Evolutionary conservation across 2,329 filamentous ascomycete species (phyloP), one percentile per base, ranked within the genome.

Genomic region (Trichoderma sp.): DNA sequence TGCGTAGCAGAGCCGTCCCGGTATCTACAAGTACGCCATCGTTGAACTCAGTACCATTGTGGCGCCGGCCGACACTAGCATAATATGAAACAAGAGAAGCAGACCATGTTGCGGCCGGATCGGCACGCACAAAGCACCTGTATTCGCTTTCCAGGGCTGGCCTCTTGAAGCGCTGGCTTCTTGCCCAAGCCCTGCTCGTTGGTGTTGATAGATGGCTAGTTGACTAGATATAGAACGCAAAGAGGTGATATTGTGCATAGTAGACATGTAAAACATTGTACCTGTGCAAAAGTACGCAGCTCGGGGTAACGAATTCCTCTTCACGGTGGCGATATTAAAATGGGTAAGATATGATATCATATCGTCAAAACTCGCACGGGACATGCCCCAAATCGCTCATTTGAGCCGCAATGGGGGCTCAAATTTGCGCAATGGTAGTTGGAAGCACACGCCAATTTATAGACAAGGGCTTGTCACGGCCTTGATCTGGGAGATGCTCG

Each of bases 271-370:
- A 53, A 53, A 23, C n/a, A 53, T 20, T 23, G 47, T 6, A 9
- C n/a, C 20, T 36, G 20, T n/a, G 20, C 43, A 39, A 55, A 55
- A 55, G 66, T 26, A 55, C 36, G 28, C 23, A 53, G 67, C 30
- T 55, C 20, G 13, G 58, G 11, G 28, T 4, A 34, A 20, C 32
- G 28, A 39, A 50, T 59, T 59, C 26, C 36, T 68, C 26, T 34
- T 59, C 34, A 26, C 39, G 66, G 66, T 69, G 66, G 66, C 66
- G 39, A 69, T 34, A n/a, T 43, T 28, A 17, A 43, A 65, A 30
- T 43, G 64, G 53, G 32, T 61, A 61, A 69, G 66, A 53, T 69
- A 61, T 69, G 66, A 69, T 69, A 69, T 69, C 66, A 69, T 69
- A 30, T 50, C 39, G 36, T 47, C 43, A 32, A 50, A 34, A n/a